Evolutionary conservation across 2,329 filamentous ascomycete species (phyloP).

Genomic region (Esteya vermicola): DNA sequence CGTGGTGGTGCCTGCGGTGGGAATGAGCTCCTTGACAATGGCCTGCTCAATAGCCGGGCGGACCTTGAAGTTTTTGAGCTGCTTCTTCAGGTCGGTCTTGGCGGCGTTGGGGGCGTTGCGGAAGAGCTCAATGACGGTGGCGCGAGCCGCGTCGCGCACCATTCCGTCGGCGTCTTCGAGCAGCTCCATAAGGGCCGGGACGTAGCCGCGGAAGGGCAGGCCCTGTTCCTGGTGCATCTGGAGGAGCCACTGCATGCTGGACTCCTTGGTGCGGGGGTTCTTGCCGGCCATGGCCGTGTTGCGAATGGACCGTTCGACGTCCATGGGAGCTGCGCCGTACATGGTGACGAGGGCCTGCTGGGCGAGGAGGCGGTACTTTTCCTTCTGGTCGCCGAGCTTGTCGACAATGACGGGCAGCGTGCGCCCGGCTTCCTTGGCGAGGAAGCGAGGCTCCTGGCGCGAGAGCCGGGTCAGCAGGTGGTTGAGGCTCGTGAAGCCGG

Average conservation of each 20-base stretch:
- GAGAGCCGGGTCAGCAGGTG: conserved; percentile 77
- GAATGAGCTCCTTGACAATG: conserved; percentile 61
- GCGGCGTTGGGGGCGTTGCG: conserved; percentile 66
- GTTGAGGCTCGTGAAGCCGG: conserved; percentile 75
- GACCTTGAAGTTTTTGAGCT: conserved; percentile 72
- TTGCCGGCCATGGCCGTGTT: conserved; percentile 66
- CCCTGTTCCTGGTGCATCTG: conserved; percentile 74
- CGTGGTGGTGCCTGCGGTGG: too few relatives aligned
- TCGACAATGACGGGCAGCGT: conserved; percentile 68
- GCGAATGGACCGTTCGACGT: conserved; percentile 69
- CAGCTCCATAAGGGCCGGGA: conserved; percentile 68
- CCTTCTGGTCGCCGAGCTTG: conserved; percentile 75
- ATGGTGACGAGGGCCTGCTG: conserved; percentile 65
- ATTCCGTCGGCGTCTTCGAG: conserved; percentile 82
- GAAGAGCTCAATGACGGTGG: conserved; percentile 76
- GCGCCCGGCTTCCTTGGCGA: conserved; percentile 54
- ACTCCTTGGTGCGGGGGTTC: conserved; percentile 73
- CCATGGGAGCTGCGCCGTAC: conserved; percentile 51
- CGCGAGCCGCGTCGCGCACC: conserved; percentile 74
- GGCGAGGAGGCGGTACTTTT: conserved; percentile 66
- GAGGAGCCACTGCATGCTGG: conserved; percentile 71
- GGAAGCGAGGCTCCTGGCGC: conserved; percentile 65
- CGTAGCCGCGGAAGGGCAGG: conserved; percentile 70
- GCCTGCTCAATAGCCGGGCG: conserved; percentile 72
- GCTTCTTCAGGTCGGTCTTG: conserved; percentile 78